A percentile compares a stretch with the other conserved stretches of the same genome.
Conservation (phyloP, 306 rosid genomes). For the Begonia fuchsioides region DNA sequence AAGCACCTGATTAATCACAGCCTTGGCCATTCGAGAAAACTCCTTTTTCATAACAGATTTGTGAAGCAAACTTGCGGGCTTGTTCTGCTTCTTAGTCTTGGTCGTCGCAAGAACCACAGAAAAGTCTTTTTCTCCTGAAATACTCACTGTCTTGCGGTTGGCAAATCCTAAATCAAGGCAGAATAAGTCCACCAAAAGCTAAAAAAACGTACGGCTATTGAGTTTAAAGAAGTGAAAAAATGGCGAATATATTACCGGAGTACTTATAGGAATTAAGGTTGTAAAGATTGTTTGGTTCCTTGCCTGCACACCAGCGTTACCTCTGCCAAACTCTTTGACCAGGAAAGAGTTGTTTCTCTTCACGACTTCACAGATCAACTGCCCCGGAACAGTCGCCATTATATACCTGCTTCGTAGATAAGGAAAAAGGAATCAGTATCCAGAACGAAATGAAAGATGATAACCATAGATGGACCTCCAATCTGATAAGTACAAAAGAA, state of each 20-base stretch:
- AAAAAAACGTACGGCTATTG: too few relatives aligned
- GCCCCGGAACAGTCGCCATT: conserved; percentile 72
- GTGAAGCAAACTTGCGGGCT: conserved; percentile 46
- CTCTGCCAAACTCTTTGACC: conserved; percentile 71
- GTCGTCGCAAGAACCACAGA: conserved; percentile 64
- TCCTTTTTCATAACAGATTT: conserved; percentile 67
- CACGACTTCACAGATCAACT: conserved; percentile 69
- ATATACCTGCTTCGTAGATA: neutral
- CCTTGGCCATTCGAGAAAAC: conserved; percentile 54
- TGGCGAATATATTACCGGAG: conserved; percentile 29
- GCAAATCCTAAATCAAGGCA: conserved; percentile 40
- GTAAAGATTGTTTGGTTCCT: conserved; percentile 72
- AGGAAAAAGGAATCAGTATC: neutral
- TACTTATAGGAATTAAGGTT: conserved; percentile 57
- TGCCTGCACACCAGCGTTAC: conserved; percentile 52
- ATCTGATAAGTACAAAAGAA: too few relatives aligned
- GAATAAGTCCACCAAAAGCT: neutral
- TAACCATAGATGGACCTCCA: too few relatives aligned
- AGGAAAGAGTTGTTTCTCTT: conserved; percentile 63
- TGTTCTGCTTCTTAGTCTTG: conserved; percentile 62
- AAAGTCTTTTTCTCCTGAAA: conserved; percentile 41
- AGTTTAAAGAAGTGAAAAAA: neutral
- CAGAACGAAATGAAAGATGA: conserved; percentile 2
- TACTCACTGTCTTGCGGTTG: conserved; percentile 60
- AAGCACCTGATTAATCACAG: conserved; percentile 60